Percentiles rank a stretch among this genome's conserved stretches.
Evolutionary conservation across 208 protist species (phyloP).

Genomic region (Balamuthia mandrillaris): DNA sequence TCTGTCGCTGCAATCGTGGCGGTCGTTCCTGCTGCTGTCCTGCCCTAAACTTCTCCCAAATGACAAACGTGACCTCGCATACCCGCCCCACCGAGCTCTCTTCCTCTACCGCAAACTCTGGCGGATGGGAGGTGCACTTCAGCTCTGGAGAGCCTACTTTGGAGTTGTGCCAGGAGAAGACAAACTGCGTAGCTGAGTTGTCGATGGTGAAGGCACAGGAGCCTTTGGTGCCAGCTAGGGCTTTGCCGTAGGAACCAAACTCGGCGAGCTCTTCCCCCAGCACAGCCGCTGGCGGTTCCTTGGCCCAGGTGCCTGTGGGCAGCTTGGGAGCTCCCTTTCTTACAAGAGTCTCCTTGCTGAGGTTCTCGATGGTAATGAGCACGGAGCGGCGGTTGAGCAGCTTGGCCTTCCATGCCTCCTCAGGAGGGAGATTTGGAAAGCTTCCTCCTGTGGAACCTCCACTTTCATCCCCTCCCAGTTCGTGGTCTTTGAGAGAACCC

Average conservation of each 20-base stretch:
- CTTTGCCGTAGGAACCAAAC: not conserved
- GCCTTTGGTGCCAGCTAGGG: conserved; percentile 1
- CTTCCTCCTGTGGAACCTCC: no score
- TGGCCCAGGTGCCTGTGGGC: not conserved
- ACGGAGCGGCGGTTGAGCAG: conserved; percentile 4
- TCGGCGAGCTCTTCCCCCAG: not conserved
- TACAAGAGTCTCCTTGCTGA: not conserved
- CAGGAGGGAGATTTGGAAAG: no score
- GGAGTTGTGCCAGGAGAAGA: conserved; percentile 15
- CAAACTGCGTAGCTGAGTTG: not conserved
- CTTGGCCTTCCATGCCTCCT: no score
- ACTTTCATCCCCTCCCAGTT: no score
- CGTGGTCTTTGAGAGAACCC: no score
- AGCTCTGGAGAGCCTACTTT: not conserved
- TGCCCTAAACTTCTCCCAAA: no score
- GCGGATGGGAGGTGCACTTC: not conserved
- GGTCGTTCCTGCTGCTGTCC: no score
- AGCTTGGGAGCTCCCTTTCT: not conserved
- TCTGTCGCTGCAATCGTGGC: no score
- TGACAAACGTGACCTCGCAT: no score
- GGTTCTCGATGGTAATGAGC: conserved; percentile 2
- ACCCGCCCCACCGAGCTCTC: no score
- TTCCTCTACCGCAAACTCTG: conserved; percentile 4
- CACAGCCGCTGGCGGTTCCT: not conserved
- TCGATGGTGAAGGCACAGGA: conserved; percentile 15